phyloP scores from a whole-genome alignment of 2,329 filamentous ascomycete species.

The Simplicillium sp. region DNA sequence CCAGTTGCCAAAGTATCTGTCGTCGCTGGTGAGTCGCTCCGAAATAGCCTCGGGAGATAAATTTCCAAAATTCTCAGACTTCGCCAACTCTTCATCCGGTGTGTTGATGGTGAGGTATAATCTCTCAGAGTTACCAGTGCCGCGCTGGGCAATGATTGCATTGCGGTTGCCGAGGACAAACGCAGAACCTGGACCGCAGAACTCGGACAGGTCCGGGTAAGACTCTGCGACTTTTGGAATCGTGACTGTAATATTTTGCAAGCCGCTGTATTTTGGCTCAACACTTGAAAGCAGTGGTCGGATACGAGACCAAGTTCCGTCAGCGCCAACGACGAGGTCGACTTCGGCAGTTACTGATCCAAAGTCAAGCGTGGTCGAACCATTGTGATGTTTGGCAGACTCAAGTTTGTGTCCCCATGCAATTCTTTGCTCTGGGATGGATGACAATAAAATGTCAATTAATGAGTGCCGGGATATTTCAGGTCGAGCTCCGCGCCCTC shows the following conservation, averaged over 20 bases:
- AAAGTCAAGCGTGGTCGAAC: constrained; percentile 13
- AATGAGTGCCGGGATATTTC: constrained; percentile 28
- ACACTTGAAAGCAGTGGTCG: constrained; percentile 22
- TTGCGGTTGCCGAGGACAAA: constrained; percentile 18
- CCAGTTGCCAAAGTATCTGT: no score
- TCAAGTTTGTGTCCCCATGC: constrained; percentile 12
- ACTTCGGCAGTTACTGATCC: constrained; percentile 11
- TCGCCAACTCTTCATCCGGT: not conserved
- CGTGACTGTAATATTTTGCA: constrained; percentile 25
- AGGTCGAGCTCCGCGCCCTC: constrained; percentile 16
- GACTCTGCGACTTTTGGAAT: constrained; percentile 20
- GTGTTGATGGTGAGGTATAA: not conserved
- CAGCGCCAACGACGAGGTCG: constrained; percentile 28
- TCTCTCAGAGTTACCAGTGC: not conserved
- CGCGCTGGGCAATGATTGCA: not conserved
- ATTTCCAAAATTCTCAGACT: no score
- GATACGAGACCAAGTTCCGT: constrained; percentile 29
- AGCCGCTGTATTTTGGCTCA: constrained; percentile 27
- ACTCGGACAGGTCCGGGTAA: constrained; percentile 25
- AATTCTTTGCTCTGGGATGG: constrained; percentile 20
- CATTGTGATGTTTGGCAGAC: not conserved
- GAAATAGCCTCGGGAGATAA: no score
- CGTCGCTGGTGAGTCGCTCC: no score
- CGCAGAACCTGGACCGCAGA: constrained; percentile 28
- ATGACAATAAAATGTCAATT: constrained; percentile 19